Evolutionary conservation across 768 basidiomycete genomes (phyloP).

Genomic region (Psilocybe subaeruginosa): DNA sequence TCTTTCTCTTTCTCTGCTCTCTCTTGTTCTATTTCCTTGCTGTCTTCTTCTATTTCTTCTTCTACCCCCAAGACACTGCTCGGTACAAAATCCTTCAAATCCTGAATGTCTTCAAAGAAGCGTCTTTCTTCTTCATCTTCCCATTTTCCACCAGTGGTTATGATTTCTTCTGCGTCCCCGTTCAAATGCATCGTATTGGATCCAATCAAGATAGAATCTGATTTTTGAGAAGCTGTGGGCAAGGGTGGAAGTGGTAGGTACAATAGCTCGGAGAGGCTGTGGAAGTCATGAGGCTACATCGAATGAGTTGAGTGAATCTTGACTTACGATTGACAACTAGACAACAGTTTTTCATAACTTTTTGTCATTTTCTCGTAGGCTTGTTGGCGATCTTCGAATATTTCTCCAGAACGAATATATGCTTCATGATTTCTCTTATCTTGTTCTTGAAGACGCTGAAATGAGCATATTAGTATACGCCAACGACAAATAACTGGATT

Average conservation of each 20-base stretch:
- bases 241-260: conserved; percentile 79
- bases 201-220: conserved; percentile 82
- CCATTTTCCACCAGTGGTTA: conserved; percentile 83
- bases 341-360: conserved; percentile 88
- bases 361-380: conserved; percentile 99
- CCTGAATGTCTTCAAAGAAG: conserved; percentile 93
- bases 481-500: conserved; percentile 2
- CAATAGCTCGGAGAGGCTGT: conserved; percentile 89
- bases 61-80: conserved; percentile 83
- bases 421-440: conserved; percentile 98
- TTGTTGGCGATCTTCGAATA: conserved; percentile 98
- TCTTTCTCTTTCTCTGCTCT: conserved; percentile 62
- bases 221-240: conserved; percentile 81
- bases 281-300: conserved; percentile 5
- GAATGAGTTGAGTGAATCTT: background rate
- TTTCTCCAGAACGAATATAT: conserved; percentile 98
- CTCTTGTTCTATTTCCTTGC: conserved; percentile 53
- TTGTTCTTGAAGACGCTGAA: conserved; percentile 92
- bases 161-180: conserved; percentile 59
- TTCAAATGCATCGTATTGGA: conserved; percentile 37
- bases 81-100: conserved; percentile 91
- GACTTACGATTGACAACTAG: conserved; percentile 84
- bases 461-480: background rate
- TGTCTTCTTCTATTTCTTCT: conserved; percentile 46
- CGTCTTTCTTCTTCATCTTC: conserved; percentile 95